Conservation (phyloP, 2,329 filamentous ascomycete species). For the Venturia carpophila region DNA sequence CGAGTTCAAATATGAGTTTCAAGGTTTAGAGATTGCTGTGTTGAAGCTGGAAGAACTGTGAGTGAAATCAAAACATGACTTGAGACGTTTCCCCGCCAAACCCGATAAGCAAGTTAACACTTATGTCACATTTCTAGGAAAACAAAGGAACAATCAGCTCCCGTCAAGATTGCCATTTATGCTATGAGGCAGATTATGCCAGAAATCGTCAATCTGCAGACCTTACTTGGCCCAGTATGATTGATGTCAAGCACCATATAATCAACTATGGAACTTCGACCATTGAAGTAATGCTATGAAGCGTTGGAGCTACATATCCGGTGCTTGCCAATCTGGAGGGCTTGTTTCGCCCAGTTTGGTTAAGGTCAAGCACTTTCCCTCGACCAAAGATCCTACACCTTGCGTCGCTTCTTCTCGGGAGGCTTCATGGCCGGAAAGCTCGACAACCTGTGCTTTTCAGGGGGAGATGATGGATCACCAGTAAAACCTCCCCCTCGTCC, state of each 20-base stretch:
- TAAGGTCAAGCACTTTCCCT: not conserved
- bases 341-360: not conserved
- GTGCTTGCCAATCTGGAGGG: not conserved
- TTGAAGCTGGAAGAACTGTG: not conserved
- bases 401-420: not conserved
- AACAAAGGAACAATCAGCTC: not conserved
- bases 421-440: not conserved
- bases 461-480: not conserved
- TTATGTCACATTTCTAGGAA: not conserved
- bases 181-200: not conserved
- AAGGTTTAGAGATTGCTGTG: not conserved
- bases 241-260: not conserved
- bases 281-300: not conserved
- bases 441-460: not conserved
- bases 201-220: not conserved
- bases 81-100: not conserved
- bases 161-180: not conserved
- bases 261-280: not conserved
- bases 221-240: not conserved
- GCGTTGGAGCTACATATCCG: not conserved
- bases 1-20: not conserved
- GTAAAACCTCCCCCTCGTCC: not conserved
- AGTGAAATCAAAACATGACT: not conserved
- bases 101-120: not conserved
- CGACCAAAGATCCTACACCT: not conserved